Evolutionary conservation across 202 grass and related monocot species (phyloP), one percentile per base, ranked within the genome.

Genomic region (Panicum virgatum): DNA sequence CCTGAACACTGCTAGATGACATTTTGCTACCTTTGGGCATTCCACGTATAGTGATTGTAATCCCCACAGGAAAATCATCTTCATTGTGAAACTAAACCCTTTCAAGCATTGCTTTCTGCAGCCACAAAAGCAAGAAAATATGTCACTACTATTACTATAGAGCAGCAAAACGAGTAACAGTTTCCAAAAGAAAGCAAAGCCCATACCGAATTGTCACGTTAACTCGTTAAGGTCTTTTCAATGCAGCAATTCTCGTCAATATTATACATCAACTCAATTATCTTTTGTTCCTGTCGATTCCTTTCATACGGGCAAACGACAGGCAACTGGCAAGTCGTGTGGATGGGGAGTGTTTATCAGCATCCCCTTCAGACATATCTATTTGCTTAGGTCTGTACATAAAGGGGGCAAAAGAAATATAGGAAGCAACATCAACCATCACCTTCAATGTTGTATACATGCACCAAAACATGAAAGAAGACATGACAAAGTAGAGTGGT

Each of bases 301-400:
- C 78, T 82, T 86, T 89, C 75, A 62, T 77, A 65, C 42, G 51
- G 32, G 66, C 59, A 73, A 86, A 86, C 5, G 73, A 69, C 26
- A 89, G 57, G 79, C 88, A 89, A 78, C 60, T 56, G 19, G 40
- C 66, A 62, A 89, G 73, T 12, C 78, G 72, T 5, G n/a, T 40
- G 10, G 14, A 74, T 27, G 60, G 80, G 9, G 87, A 89, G 69
- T 75, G 46, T 71, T 73, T 71, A 18, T 66, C 30, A 4, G 19
- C 83, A 59, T 80, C 51, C 29, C 30, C 83, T 85, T 89, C 66
- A 26, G 30, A 5, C 57, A 45, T 72, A 39, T 50, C 81, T 77
- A 85, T 72, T 16, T 42, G 72, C 77, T 72, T 89, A 64, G 87
- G 87, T 77, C 87, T 89, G n/a, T 38, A 69, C 75, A 62, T 7